Evolutionary conservation across 2,329 filamentous ascomycete genomes (phyloP).

Genomic region (Ophiostoma pallidulum): DNA sequence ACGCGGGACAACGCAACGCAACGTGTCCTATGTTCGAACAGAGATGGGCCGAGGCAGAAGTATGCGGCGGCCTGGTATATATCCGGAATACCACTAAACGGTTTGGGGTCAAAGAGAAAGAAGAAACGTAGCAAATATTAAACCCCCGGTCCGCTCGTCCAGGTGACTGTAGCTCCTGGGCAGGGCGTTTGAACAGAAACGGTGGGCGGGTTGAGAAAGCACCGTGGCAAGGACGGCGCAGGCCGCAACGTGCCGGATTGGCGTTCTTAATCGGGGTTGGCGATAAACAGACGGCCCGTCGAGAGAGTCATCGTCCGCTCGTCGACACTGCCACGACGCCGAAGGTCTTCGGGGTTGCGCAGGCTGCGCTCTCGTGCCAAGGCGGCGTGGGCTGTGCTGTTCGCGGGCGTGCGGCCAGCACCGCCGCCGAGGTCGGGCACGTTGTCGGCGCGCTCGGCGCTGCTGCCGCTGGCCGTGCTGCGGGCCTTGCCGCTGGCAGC

Average conservation of each 20-base stretch:
- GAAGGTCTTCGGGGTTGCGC: slow-evolving; percentile 61
- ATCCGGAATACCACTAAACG: no score
- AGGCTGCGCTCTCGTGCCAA: slow-evolving; percentile 56
- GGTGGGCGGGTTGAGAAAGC: not conserved
- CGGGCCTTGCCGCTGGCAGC: slow-evolving; percentile 37
- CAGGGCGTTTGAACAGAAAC: no score
- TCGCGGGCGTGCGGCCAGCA: slow-evolving; percentile 45
- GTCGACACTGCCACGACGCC: slow-evolving; percentile 71
- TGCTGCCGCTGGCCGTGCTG: slow-evolving; percentile 47
- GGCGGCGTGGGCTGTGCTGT: slow-evolving; percentile 47
- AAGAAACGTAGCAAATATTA: no score
- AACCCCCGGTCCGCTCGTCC: no score
- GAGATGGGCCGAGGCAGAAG: no score
- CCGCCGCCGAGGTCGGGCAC: slow-evolving; percentile 45
- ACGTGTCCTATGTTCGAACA: no score
- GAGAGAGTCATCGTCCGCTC: slow-evolving; percentile 71
- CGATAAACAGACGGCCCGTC: slow-evolving; percentile 67
- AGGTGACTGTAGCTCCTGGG: no score
- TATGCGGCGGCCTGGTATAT: no score
- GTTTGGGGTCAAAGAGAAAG: no score
- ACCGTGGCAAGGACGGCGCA: no score
- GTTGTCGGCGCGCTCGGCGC: slow-evolving; percentile 51
- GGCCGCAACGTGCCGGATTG: not conserved
- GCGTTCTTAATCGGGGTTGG: slow-evolving; percentile 60
- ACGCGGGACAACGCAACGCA: no score